These are phyloP conservation scores for Colletotrichum plurivorum DNA, from an alignment of 2,329 filamentous ascomycete species.

Conservation along the genomic window DNA sequence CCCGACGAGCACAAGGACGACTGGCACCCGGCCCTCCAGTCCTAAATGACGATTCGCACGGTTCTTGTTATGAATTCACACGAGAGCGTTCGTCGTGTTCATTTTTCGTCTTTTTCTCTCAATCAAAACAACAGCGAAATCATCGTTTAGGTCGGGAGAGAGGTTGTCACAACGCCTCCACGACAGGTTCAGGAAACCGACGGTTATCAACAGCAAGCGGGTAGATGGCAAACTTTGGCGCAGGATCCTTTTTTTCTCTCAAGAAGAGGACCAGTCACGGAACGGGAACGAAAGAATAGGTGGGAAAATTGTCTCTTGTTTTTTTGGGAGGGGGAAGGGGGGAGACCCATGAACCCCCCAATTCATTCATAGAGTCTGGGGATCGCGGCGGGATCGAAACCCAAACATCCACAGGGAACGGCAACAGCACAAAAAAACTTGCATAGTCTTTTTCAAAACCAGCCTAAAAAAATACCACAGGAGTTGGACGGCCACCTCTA, in stretches of 20 bases:
- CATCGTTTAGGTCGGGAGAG: neutral
- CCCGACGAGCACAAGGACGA: conserved; percentile 65
- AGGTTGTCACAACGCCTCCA: neutral
- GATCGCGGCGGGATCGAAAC: neutral
- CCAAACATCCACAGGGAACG: conserved; percentile 1
- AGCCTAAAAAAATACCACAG: conserved; percentile 17
- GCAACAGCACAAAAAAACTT: neutral
- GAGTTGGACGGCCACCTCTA: conserved; percentile 1
- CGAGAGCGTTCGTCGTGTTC: neutral
- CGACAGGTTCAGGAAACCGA: conserved; percentile 27
- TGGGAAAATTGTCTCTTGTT: conserved; percentile 1
- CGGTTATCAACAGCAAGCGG: conserved; percentile 22
- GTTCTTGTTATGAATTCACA: neutral
- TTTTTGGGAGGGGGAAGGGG: neutral
- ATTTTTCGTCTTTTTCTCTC: neutral
- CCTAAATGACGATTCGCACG: neutral
- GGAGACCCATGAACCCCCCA: neutral
- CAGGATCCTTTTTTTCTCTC: neutral
- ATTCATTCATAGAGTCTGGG: conserved; percentile 17
- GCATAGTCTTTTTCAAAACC: neutral
- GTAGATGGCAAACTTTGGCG: conserved; percentile 16
- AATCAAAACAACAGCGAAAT: neutral
- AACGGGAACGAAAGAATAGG: neutral
- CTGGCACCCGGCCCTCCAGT: conserved; percentile 35
- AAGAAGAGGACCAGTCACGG: neutral